These are phyloP conservation scores for Pseudomassariella vexata DNA, from an alignment of 2,329 filamentous ascomycete genomes.

Conservation along the genomic window DNA sequence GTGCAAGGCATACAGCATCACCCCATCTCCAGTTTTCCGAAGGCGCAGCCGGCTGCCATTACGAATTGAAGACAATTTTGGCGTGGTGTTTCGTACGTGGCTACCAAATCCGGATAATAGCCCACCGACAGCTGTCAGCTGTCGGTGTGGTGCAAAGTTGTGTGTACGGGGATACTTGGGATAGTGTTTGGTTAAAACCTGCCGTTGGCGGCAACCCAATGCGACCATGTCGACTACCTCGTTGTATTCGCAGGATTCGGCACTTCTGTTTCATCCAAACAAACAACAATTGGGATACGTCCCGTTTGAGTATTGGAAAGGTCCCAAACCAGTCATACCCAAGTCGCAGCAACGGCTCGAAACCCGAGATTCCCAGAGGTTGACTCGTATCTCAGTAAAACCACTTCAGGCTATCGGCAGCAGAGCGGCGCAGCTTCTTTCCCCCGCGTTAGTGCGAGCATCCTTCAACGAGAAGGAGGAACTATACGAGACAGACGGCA, in stretches of 20 bases:
- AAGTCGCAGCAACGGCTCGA: neutral
- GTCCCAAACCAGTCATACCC: slow-evolving; percentile 8
- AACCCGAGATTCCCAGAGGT: no score
- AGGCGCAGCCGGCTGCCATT: slow-evolving; percentile 1
- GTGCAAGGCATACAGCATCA: slow-evolving; percentile 20
- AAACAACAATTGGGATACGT: slow-evolving; percentile 8
- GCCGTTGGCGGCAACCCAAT: neutral
- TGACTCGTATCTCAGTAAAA: slow-evolving; percentile 6
- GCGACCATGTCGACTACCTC: neutral
- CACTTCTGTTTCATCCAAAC: no score
- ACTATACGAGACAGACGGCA: neutral
- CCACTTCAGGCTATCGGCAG: slow-evolving; percentile 3
- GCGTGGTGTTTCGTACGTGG: neutral
- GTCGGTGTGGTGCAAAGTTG: no score
- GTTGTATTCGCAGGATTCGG: no score
- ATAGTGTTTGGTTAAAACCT: no score
- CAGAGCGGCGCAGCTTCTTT: slow-evolving; percentile 3
- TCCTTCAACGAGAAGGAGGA: slow-evolving; percentile 1
- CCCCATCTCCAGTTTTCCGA: slow-evolving; percentile 11
- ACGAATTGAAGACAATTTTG: neutral
- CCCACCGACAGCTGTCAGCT: no score
- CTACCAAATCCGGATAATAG: neutral
- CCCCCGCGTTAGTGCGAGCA: slow-evolving; percentile 2
- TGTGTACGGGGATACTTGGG: no score
- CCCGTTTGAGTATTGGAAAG: slow-evolving; percentile 12